phyloP scores from a whole-genome alignment of 2,329 filamentous ascomycete genomes.

The Neoscytalidium dimidiatum region DNA sequence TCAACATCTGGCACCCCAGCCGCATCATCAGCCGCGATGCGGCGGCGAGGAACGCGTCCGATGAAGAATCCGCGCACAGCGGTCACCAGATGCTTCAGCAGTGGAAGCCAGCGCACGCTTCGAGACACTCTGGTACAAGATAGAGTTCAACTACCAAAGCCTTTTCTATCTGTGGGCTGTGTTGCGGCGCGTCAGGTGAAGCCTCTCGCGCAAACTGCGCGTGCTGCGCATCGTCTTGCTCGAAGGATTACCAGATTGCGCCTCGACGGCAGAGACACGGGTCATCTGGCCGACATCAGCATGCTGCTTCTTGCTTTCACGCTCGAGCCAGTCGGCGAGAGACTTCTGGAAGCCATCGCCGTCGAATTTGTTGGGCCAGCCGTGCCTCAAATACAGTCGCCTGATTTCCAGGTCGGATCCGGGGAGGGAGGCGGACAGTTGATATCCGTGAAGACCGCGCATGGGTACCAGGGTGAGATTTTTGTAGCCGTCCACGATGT shows the following conservation, averaged over 20 bases:
- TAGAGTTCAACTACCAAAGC: neutral
- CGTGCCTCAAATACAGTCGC: slow-evolving; percentile 8
- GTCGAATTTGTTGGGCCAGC: slow-evolving; percentile 18
- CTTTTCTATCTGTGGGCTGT: slow-evolving; percentile 6
- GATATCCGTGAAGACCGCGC: slow-evolving; percentile 12
- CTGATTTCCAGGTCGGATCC: slow-evolving; percentile 18
- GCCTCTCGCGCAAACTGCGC: slow-evolving; percentile 14
- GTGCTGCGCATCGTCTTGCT: slow-evolving; percentile 18
- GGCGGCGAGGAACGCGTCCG: neutral
- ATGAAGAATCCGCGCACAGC: slow-evolving; percentile 4
- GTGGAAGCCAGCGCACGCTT: slow-evolving; percentile 9
- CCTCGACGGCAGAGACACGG: slow-evolving; percentile 15
- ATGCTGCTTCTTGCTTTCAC: slow-evolving; percentile 5
- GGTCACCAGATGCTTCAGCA: slow-evolving; percentile 8
- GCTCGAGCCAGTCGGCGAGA: slow-evolving; percentile 12
- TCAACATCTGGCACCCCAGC: slow-evolving; percentile 42
- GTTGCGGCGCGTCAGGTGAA: slow-evolving; percentile 10
- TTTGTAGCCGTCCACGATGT: slow-evolving; percentile 4
- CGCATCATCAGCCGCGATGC: slow-evolving; percentile 22
- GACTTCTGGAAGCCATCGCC: slow-evolving; percentile 10
- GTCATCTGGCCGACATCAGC: slow-evolving; percentile 13
- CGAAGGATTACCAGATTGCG: slow-evolving; percentile 2
- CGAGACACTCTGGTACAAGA: neutral
- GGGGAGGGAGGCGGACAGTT: slow-evolving; percentile 13
- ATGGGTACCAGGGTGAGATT: slow-evolving; percentile 11